Conservation (phyloP, 441 rosid species). For the Euphorbia schlechtendalii region DNA sequence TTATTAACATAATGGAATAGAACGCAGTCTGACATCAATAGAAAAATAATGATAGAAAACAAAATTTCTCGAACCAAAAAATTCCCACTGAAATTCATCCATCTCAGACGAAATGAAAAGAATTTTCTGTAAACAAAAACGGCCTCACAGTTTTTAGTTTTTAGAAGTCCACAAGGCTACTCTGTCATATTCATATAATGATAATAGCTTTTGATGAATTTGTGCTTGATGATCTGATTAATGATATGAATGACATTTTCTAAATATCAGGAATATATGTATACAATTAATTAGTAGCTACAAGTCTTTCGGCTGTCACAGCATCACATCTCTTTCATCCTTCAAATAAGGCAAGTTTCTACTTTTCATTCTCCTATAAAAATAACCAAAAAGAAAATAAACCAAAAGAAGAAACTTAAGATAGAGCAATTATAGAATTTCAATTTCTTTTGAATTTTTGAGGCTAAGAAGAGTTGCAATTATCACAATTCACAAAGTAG, state of each 20-base stretch:
- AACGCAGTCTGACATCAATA: too few species aligned
- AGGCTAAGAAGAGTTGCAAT: neutral
- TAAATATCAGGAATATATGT: neutral
- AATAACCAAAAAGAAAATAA: neutral
- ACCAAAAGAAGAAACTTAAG: neutral
- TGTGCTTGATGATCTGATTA: neutral
- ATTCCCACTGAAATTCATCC: too few species aligned
- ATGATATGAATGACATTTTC: neutral
- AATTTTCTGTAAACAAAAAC: neutral
- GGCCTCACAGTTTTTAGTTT: neutral
- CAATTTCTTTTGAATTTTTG: slow-evolving; percentile 5
- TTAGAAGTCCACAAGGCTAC: neutral
- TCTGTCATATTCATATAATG: neutral
- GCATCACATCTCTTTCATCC: neutral
- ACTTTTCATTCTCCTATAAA: too few species aligned
- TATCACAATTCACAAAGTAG: neutral
- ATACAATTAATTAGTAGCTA: neutral
- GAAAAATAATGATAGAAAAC: too few species aligned
- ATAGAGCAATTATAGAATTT: neutral
- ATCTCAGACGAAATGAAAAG: neutral
- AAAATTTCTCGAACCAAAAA: too few species aligned
- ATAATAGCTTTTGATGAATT: neutral
- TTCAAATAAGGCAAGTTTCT: neutral
- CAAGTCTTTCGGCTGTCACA: neutral
- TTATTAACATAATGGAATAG: neutral